phyloP scores from a whole-genome alignment of 345 rosid species.

The Pugionium dolabratum region DNA sequence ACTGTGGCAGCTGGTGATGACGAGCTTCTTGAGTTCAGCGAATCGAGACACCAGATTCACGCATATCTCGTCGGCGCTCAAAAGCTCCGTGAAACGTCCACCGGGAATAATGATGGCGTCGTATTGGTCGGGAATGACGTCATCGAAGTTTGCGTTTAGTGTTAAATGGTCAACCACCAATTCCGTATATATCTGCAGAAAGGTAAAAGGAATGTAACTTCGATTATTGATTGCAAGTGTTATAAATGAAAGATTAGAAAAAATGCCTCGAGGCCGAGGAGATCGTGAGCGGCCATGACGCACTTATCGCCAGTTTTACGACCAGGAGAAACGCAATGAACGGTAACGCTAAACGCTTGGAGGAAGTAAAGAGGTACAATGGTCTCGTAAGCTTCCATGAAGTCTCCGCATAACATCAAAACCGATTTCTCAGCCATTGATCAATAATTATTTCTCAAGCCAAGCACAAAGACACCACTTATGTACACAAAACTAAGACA shows the following conservation, averaged over 20 bases:
- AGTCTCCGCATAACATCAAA: slow-evolving; percentile 55
- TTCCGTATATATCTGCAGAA: slow-evolving; percentile 46
- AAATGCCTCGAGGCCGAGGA: slow-evolving; percentile 53
- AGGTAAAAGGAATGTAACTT: not conserved
- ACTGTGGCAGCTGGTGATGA: slow-evolving; percentile 56
- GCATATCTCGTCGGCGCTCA: slow-evolving; percentile 47
- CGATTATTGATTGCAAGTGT: not conserved
- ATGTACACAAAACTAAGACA: too few relatives aligned
- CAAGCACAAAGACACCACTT: not conserved
- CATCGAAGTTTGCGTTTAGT: slow-evolving; percentile 49
- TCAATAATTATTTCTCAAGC: slow-evolving; percentile 31
- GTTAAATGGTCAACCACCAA: slow-evolving; percentile 48
- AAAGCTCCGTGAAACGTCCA: slow-evolving; percentile 50
- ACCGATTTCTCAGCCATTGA: slow-evolving; percentile 47
- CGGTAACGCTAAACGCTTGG: slow-evolving; percentile 51
- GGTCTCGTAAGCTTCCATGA: slow-evolving; percentile 60
- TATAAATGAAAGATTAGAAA: slow-evolving; percentile 9
- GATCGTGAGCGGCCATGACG: slow-evolving; percentile 52
- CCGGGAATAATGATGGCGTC: slow-evolving; percentile 53
- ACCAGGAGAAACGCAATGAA: slow-evolving; percentile 53
- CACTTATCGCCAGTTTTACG: slow-evolving; percentile 48
- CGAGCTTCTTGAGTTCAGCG: slow-evolving; percentile 45
- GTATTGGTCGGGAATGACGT: slow-evolving; percentile 41
- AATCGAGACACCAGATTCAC: slow-evolving; percentile 40
- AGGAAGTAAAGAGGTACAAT: slow-evolving; percentile 47